These are phyloP conservation scores for Thielaviopsis euricoi DNA, from an alignment of 2,329 filamentous ascomycete species.

Conservation along the genomic window DNA sequence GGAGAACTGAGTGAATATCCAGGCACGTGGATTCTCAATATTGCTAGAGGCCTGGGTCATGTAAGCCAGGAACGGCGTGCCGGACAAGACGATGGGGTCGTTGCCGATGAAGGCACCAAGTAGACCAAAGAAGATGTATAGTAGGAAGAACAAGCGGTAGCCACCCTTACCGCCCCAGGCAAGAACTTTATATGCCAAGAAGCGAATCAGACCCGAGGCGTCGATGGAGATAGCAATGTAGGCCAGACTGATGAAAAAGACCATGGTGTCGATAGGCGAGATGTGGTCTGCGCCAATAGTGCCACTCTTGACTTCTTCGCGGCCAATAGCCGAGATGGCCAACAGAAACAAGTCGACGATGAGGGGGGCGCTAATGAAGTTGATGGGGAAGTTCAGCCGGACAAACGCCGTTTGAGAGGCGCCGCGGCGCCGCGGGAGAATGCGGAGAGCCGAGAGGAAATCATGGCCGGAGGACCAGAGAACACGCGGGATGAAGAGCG, in stretches of 20 bases:
- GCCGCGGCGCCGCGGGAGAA: constrained; percentile 29
- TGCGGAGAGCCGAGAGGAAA: constrained; percentile 22
- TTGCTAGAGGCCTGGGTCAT: constrained; percentile 63
- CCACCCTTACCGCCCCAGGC: constrained; percentile 51
- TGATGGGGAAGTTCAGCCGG: constrained; percentile 43
- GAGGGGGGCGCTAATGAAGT: constrained; percentile 54
- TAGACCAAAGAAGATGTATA: constrained; percentile 55
- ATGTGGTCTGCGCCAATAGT: constrained; percentile 51
- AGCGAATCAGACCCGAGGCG: constrained; percentile 56
- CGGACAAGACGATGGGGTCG: constrained; percentile 58
- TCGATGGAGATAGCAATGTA: constrained; percentile 68
- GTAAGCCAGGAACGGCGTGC: constrained; percentile 59
- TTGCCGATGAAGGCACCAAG: constrained; percentile 56
- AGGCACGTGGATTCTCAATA: constrained; percentile 52
- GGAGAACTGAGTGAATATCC: constrained; percentile 58
- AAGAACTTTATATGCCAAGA: constrained; percentile 52
- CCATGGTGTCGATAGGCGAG: constrained; percentile 54
- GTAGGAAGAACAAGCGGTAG: constrained; percentile 52
- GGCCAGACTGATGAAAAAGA: constrained; percentile 56
- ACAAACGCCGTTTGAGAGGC: constrained; percentile 25
- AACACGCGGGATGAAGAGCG: constrained; percentile 39
- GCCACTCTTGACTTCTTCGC: constrained; percentile 49
- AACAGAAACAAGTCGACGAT: constrained; percentile 57
- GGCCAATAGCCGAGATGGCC: constrained; percentile 50
- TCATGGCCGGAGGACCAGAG: constrained; percentile 29